Conservation (phyloP, 176 grass and related monocot species). For the Hordeum vulgare region MorexV3_pseudomolecules_assembly NC_058521.1:77355500-77355999, state of each 20-base stretch:
- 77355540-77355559: slow-evolving; percentile 27
- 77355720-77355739: slow-evolving; percentile 36
- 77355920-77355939: slow-evolving; percentile 22
- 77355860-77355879: neutral
- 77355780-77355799: neutral
- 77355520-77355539: slow-evolving; percentile 34
- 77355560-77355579: neutral
- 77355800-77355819: neutral
- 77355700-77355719: slow-evolving; percentile 6
- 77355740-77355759: slow-evolving; percentile 31
- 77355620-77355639: slow-evolving; percentile 16
- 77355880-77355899: neutral
- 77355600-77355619: slow-evolving; percentile 26
- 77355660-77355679: slow-evolving; percentile 29
- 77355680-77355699: slow-evolving; percentile 27
- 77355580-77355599: neutral
- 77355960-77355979: too few species aligned
- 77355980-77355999: too few species aligned
- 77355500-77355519: slow-evolving; percentile 14
- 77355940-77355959: too few species aligned
- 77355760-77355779: slow-evolving; percentile 11
- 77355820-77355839: neutral
- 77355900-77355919: neutral
- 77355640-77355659: slow-evolving; percentile 2
- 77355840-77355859: neutral